Conservation (phyloP, 768 basidiomycete species). For the Boletus pseudopeckii region DNA sequence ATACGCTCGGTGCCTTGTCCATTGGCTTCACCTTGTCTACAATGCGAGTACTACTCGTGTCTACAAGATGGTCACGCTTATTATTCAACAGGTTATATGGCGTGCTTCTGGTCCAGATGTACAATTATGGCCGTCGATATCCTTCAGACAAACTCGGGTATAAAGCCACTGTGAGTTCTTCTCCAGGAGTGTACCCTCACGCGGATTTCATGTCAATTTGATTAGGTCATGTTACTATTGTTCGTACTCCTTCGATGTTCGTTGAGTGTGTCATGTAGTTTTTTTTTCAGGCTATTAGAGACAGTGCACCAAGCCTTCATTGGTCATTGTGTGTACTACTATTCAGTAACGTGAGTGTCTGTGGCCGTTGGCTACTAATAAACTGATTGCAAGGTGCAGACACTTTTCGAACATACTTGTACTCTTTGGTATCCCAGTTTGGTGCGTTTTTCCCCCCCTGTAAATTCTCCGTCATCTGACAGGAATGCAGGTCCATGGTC, state of each 20-base stretch:
- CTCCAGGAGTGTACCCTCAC: neutral
- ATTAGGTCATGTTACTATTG: conserved; percentile 34
- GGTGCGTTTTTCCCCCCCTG: conserved; percentile 32
- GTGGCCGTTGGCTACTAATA: neutral
- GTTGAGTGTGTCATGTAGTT: neutral
- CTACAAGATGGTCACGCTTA: conserved; percentile 13
- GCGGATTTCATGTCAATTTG: neutral
- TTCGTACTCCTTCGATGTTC: conserved; percentile 13
- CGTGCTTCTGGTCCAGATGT: conserved; percentile 51
- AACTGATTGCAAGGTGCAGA: conserved; percentile 26
- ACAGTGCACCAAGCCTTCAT: conserved; percentile 49
- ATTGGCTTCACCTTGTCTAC: conserved; percentile 53
- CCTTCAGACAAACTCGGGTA: conserved; percentile 49
- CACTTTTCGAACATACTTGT: conserved; percentile 38
- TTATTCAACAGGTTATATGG: conserved; percentile 44
- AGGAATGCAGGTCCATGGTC: conserved; percentile 44
- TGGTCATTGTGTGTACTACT: conserved; percentile 51
- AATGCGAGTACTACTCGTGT: conserved; percentile 19
- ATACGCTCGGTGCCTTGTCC: conserved; percentile 59
- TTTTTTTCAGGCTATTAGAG: conserved; percentile 41
- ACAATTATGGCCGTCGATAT: conserved; percentile 53
- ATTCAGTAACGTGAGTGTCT: conserved; percentile 47
- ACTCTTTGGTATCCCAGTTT: conserved; percentile 36
- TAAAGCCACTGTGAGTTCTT: conserved; percentile 47
- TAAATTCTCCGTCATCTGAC: conserved; percentile 7